Evolutionary conservation across 2,329 filamentous ascomycete genomes (phyloP).

Genomic region (Fonsecaea pugnacius): DNA sequence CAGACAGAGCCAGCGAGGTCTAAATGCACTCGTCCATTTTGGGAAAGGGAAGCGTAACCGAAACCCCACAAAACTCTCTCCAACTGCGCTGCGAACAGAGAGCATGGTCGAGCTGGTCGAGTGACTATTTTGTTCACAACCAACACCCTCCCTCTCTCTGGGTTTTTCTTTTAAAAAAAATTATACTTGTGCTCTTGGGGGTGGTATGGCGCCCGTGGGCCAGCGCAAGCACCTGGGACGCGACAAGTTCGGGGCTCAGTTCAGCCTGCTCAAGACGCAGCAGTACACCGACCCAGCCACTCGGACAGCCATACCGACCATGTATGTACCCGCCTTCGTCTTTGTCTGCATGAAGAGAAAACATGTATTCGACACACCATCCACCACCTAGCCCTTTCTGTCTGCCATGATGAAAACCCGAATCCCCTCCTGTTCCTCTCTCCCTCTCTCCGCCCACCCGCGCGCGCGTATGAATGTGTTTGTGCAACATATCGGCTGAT

Average conservation of each 20-base stretch:
- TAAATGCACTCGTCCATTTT: too few relatives aligned
- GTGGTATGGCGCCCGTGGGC: constrained; percentile 29
- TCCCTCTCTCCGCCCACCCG: too few relatives aligned
- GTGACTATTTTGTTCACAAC: too few relatives aligned
- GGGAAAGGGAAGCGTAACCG: too few relatives aligned
- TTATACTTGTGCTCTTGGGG: neutral
- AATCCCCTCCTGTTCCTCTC: neutral
- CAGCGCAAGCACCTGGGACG: constrained; percentile 58
- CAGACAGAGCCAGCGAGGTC: too few relatives aligned
- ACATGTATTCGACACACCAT: neutral
- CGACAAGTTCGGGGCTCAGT: constrained; percentile 69
- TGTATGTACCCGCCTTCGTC: constrained; percentile 52
- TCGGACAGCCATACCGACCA: constrained; percentile 60
- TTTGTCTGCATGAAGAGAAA: neutral
- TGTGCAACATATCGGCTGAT: constrained; percentile 34
- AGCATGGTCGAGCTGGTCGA: too few relatives aligned
- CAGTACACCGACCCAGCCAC: constrained; percentile 68
- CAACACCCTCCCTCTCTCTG: too few relatives aligned
- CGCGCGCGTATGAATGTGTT: too few relatives aligned
- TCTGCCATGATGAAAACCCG: neutral
- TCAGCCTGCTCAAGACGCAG: constrained; percentile 71
- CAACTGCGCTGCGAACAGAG: too few relatives aligned
- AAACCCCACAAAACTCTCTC: too few relatives aligned
- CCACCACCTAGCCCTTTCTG: too few relatives aligned
- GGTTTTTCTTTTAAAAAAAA: too few relatives aligned